These are phyloP conservation scores for Colletotrichum spinosum DNA, from an alignment of 2,329 filamentous ascomycete genomes.

Conservation along the genomic window DNA sequence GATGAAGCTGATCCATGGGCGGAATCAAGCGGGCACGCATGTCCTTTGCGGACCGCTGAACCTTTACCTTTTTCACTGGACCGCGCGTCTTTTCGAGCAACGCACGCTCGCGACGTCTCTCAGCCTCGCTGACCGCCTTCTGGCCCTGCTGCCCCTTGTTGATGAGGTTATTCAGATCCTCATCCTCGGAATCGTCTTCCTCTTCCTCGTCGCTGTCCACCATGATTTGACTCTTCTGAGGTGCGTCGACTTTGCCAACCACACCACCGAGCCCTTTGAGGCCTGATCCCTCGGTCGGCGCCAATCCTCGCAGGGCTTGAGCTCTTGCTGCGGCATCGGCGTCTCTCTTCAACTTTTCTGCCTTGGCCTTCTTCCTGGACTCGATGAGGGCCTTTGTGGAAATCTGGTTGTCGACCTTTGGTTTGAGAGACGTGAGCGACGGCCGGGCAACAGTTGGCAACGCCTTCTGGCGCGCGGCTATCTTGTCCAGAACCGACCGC, in stretches of 20 bases:
- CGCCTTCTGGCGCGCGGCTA: slow-evolving; percentile 51
- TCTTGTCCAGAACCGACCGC: slow-evolving; percentile 57
- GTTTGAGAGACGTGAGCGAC: slow-evolving; percentile 14
- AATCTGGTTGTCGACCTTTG: slow-evolving; percentile 30
- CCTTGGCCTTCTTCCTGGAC: slow-evolving; percentile 51
- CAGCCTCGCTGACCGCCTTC: slow-evolving; percentile 62
- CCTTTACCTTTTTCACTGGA: slow-evolving; percentile 86
- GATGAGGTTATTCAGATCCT: slow-evolving; percentile 57
- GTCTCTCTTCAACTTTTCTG: slow-evolving; percentile 79
- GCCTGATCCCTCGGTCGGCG: slow-evolving; percentile 83
- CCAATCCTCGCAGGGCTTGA: slow-evolving; percentile 68
- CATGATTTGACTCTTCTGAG: slow-evolving; percentile 87
- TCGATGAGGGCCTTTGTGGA: slow-evolving; percentile 38
- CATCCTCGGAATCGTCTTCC: slow-evolving; percentile 70
- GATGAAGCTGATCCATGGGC: slow-evolving; percentile 86
- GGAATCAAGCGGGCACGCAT: slow-evolving; percentile 93
- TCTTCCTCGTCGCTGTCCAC: slow-evolving; percentile 80
- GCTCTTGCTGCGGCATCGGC: slow-evolving; percentile 78
- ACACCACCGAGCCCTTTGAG: slow-evolving; percentile 76
- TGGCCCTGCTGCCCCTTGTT: slow-evolving; percentile 58
- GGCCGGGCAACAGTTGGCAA: slow-evolving; percentile 30
- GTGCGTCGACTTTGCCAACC: slow-evolving; percentile 81
- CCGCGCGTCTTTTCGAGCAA: slow-evolving; percentile 69
- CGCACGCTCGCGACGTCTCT: slow-evolving; percentile 56
- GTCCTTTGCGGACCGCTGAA: slow-evolving; percentile 87